A percentile compares a stretch with the other conserved stretches of the same genome.
Conservation (phyloP, 1,284 basidiomycete species). For the Coniferiporia weirii region DNA sequence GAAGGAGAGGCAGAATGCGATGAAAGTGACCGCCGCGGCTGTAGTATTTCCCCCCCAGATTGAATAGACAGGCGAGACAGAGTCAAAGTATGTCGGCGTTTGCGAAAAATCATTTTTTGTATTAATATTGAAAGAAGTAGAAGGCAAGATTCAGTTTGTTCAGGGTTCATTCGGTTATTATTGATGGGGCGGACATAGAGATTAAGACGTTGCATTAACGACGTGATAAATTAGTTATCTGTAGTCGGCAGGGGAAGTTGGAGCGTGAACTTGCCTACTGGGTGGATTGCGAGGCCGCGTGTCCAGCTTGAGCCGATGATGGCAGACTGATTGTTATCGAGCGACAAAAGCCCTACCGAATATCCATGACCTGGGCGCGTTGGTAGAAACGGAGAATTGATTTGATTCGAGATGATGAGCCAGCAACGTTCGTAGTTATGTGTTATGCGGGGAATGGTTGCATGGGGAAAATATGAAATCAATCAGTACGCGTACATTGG, state of each 20-base stretch:
- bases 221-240: not conserved
- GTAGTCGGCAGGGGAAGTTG: constrained; percentile 2
- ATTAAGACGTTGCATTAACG: not conserved
- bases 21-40: constrained; percentile 59
- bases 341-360: constrained; percentile 12
- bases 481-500: not conserved
- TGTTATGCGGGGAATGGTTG: not conserved
- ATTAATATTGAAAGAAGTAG: no score
- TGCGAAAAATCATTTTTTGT: no score
- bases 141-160: not conserved
- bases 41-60: constrained; percentile 3
- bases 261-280: constrained; percentile 49
- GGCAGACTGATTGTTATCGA: constrained; percentile 13
- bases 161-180: not conserved
- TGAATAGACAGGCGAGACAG: no score
- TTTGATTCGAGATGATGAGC: no score
- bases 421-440: no score
- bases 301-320: constrained; percentile 58
- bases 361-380: constrained; percentile 14
- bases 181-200: constrained; percentile 2
- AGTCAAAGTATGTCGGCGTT: no score
- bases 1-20: constrained; percentile 59
- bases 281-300: constrained; percentile 65
- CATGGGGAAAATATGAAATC: not conserved
- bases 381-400: not conserved